Evolutionary conservation across 768 basidiomycete genomes (phyloP), one percentile per base, ranked within the genome.

Genomic region (Fomitopsis pulvina): DNA sequence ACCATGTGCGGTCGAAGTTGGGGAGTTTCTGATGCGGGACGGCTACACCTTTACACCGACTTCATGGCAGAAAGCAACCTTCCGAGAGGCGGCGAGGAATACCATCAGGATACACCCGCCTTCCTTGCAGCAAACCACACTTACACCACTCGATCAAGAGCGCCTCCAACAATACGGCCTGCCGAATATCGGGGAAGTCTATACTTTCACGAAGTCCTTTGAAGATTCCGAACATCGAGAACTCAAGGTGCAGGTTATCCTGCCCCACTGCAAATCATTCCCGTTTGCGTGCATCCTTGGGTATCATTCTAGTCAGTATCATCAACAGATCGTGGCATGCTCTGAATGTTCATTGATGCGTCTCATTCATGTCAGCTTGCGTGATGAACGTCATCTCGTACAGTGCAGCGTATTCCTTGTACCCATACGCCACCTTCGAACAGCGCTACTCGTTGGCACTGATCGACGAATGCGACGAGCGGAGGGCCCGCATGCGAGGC

Each of bases 341-440:
- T n/a, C 10, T 21, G 8, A 10, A 21, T 24, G 28, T 12, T 7
- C 46, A n/a, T 18, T 12, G 30, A 39, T n/a, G 20, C 9, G 29
- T 34, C 25, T 14, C 20, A 14, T n/a, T 11, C 28, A 11, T 22
- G 20, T 47, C 47, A 73, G 73, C 72, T 1, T 65, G 65, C 41
- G 72, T 73, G 1, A 70, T 74, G 66, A 78, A 77, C 47, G 48
- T 75, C 0, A 72, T 77, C 46, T 59, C 69, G 0, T 67, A 66
- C 53, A 59, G 70, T 2, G 60, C 58, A 0, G 76, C 75, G 0
- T 74, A 73, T 45, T 66, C 66, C 1, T 52, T 75, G 3, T 77
- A 68, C 53, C 76, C 76, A 1, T 30, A 51, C 1, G 70, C 66
- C 0, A 78, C 75, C 0, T 71, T 74, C 30, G 63, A 70, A 11